These are phyloP conservation scores for Arthrobotrys pseudoclavata DNA, from an alignment of 2,329 filamentous ascomycete species.

Conservation along the genomic window DNA sequence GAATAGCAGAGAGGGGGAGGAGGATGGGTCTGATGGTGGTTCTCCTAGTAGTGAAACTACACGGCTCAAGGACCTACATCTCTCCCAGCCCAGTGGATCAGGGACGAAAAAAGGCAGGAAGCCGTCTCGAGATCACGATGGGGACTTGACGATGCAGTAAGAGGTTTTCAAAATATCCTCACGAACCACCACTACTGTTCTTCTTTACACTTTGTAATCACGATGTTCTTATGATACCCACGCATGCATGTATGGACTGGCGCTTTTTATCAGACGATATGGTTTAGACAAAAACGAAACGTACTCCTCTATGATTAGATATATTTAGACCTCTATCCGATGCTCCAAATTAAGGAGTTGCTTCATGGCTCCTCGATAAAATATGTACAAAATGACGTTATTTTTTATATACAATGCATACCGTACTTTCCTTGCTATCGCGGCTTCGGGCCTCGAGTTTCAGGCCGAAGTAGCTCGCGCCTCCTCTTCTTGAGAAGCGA, in stretches of 20 bases:
- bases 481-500: conserved; percentile 44
- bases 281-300: conserved; percentile 10
- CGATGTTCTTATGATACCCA: conserved; percentile 47
- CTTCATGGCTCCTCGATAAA: not conserved
- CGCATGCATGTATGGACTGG: conserved; percentile 23
- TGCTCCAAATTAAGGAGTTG: not conserved
- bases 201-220: conserved; percentile 1
- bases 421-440: not conserved
- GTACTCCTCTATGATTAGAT: conserved; percentile 5
- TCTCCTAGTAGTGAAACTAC: conserved; percentile 45
- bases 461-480: conserved; percentile 31
- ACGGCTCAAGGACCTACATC: conserved; percentile 48
- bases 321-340: not conserved
- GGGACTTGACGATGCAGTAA: conserved; percentile 50
- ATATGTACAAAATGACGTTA: not conserved
- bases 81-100: conserved; percentile 37
- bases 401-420: conserved; percentile 17
- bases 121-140: conserved; percentile 42
- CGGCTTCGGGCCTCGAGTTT: conserved; percentile 24
- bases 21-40: conserved; percentile 31
- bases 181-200: not conserved
- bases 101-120: conserved; percentile 40
- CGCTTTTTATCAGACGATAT: conserved; percentile 8
- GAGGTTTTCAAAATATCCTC: not conserved
- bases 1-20: not conserved